Conservation (phyloP, 768 basidiomycete species). For the Cystofilobasidium ferigula region DNA sequence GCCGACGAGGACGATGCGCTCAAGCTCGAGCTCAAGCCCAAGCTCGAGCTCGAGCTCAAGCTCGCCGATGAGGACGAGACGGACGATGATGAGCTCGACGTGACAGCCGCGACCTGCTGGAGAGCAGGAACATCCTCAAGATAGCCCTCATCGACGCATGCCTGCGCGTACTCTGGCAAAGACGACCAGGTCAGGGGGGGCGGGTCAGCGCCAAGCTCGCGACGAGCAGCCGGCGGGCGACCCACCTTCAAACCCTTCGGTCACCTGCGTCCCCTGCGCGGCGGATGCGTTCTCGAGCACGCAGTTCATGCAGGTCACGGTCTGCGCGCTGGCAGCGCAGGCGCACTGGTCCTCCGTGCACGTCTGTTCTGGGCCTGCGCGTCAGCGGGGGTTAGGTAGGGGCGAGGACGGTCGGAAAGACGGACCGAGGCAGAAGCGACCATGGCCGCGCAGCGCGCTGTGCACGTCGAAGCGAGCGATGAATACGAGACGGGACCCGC, state of each 20-base stretch:
- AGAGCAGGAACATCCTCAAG: slow-evolving; percentile 9
- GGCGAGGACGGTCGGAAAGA: not conserved
- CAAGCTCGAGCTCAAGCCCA: not conserved
- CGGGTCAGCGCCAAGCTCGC: not conserved
- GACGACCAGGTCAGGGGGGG: not conserved
- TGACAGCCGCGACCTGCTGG: not conserved
- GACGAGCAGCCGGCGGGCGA: not conserved
- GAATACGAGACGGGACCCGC: slow-evolving; percentile 15
- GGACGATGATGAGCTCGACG: not conserved
- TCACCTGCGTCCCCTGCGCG: not conserved
- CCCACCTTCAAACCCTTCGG: slow-evolving; percentile 10
- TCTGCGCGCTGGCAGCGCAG: slow-evolving; percentile 14
- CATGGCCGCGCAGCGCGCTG: slow-evolving; percentile 14
- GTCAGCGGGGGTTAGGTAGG: not conserved
- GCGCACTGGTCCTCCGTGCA: slow-evolving; percentile 18
- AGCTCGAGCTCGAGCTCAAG: not conserved
- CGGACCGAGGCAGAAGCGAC: slow-evolving; percentile 3
- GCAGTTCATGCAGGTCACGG: slow-evolving; percentile 22
- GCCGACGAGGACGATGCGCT: not conserved
- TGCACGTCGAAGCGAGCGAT: not conserved
- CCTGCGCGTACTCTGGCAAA: slow-evolving; percentile 11
- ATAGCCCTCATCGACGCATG: slow-evolving; percentile 10
- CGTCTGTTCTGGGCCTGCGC: not conserved
- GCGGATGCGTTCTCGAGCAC: not conserved
- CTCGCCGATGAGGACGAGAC: slow-evolving; percentile 2